A percentile compares a stretch with the other conserved stretches of the same genome.
Evolutionary conservation across 129 eudicot genomes (phyloP).

Genomic region (Helichrysum umbraculigerum): DNA sequence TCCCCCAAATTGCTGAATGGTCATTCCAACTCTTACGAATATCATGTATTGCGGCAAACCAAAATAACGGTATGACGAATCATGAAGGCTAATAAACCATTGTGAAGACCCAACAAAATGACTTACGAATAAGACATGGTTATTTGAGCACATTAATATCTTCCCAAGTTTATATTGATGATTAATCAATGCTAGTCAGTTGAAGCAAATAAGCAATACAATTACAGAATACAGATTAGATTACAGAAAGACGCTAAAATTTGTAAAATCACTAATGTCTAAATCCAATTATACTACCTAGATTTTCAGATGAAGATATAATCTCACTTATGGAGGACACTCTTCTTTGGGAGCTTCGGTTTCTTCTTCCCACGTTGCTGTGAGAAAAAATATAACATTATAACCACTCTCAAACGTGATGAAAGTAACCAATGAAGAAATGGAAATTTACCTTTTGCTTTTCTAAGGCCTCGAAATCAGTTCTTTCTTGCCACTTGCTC

Average conservation of each 20-base stretch:
- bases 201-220: background rate
- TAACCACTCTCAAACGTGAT: background rate
- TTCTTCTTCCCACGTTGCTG: conserved; percentile 63
- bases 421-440: background rate
- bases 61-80: no score
- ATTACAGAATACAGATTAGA: no score
- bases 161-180: background rate
- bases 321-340: conserved; percentile 71
- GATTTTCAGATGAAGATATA: no score
- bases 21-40: no score
- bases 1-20: no score
- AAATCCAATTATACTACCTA: no score
- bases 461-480: conserved; percentile 65
- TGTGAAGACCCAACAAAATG: background rate
- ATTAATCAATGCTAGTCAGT: background rate
- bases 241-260: no score
- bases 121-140: no score
- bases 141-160: background rate
- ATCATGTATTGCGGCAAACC: no score
- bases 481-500: conserved; percentile 95
- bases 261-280: background rate
- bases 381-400: background rate
- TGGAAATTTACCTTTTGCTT: conserved; percentile 60
- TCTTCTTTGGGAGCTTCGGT: conserved; percentile 54
- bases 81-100: background rate